Conservation (phyloP, 345 rosid species). For the Eucalyptus rudis region DNA sequence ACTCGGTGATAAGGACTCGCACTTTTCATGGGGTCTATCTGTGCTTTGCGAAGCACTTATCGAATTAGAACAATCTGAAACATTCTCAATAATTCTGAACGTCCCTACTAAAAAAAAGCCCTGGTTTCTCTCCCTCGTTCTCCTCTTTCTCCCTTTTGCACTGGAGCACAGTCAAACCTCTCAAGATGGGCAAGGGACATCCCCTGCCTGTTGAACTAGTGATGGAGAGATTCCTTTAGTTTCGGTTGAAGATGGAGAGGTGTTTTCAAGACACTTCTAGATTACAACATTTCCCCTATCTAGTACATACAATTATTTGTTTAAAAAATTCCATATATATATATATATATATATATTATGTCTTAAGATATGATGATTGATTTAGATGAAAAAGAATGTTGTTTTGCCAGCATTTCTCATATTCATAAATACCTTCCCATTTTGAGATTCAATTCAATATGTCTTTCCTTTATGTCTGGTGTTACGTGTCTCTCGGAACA, state of each 20-base stretch:
- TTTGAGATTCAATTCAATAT: neutral
- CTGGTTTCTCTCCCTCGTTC: neutral
- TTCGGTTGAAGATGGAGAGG: neutral
- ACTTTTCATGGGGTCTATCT: neutral
- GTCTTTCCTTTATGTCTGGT: accelerated
- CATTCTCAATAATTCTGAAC: neutral
- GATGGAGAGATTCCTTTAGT: neutral
- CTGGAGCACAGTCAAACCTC: neutral
- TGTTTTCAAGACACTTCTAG: neutral
- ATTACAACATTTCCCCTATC: neutral
- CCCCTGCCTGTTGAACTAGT: neutral
- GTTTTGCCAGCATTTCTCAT: neutral
- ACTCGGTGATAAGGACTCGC: neutral
- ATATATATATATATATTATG: neutral
- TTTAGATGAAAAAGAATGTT: neutral
- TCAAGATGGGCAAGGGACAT: neutral
- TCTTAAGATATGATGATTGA: neutral
- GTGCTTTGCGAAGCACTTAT: neutral
- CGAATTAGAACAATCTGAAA: neutral
- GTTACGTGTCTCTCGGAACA: neutral
- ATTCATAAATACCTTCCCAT: neutral
- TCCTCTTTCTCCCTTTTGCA: neutral
- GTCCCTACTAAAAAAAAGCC: neutral
- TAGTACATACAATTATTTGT: neutral
- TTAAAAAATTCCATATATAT: accelerated